phyloP scores from a whole-genome alignment of 179 eudicot genomes.

The Patellifolia procumbens region DNA sequence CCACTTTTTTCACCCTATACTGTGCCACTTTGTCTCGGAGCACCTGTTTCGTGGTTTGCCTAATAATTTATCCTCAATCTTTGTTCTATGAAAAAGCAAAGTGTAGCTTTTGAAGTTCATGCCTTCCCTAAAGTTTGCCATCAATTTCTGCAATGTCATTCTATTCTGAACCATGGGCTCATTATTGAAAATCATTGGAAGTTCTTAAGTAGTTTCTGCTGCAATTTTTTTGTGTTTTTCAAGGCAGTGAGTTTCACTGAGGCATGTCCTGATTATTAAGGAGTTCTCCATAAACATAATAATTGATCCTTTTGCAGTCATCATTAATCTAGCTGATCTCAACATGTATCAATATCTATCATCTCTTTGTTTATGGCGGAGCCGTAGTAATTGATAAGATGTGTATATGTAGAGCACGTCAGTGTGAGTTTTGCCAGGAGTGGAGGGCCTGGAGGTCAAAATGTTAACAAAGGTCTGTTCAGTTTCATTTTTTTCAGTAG shows the following conservation, averaged over 20 bases:
- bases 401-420: constrained; percentile 60
- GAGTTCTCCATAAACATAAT: background rate
- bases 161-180: background rate
- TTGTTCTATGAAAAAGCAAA: background rate
- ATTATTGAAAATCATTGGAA: background rate
- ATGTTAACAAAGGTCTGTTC: constrained; percentile 75
- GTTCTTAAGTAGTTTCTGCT: background rate
- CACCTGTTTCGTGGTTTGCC: background rate
- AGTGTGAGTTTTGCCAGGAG: constrained; percentile 76
- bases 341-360: no score
- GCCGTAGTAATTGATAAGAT: constrained; percentile 1
- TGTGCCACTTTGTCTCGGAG: background rate
- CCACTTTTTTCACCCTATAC: background rate
- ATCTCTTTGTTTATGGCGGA: background rate
- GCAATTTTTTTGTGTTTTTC: background rate
- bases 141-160: background rate
- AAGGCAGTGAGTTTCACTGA: background rate
- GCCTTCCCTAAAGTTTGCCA: background rate
- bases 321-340: no score
- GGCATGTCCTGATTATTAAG: background rate
- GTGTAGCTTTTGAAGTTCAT: background rate
- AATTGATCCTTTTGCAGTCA: no score
- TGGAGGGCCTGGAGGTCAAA: constrained; percentile 93
- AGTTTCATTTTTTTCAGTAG: background rate
- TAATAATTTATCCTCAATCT: background rate